Base-by-base conservation (phyloP, 2,329 filamentous ascomycete species). In the Gliomastix tumulicola region DNA sequence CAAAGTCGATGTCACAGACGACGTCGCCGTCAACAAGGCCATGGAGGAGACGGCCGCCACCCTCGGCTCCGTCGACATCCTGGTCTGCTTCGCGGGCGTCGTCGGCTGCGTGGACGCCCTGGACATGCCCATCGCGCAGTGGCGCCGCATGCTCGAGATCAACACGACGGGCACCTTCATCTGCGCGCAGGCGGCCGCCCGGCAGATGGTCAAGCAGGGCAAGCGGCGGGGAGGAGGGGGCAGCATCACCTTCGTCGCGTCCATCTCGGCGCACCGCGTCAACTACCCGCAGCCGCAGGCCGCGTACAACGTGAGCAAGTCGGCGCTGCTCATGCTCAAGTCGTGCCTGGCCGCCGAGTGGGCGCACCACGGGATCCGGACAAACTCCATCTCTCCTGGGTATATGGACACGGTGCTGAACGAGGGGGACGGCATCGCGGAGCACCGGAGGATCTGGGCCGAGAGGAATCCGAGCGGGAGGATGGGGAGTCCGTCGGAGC, bases 341-440 rank as follows among this genome's bases (percentile, higher is more conserved):
- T 75, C 70, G 44, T 79, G 68, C 23, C 58, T 88, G 13, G 84
- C 83, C 1, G 82, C 79, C 0, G 84, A 89, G 56, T 88, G 83
- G 84, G 79, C 79, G 2, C 59, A 65, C 2, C 71, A 81, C 51
- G 84, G 84, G 0, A 84, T 89, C 41, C 60, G 80, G 4, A 78
- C 84, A 6, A 88, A 89, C 47, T 75, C 68, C 15, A 68, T 89
- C 31, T 78, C 71, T 27, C 84, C 84, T 0, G 84, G 84, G 1
- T 88, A 88, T 47, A 86, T 88, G 77, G 82, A 86, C 48, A 87
- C 82, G 0, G 74, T 85, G 11, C 57, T 88, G 33, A 88, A 87
- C 49, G 78, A 78, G 41, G 79, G 80, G 0, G 68, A 71, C 7
- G 74, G 73, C 1, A 53, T 85, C 32, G 66, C 66, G 10, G 63